A percentile compares a stretch with the other conserved stretches of the same genome.
Evolutionary conservation across 2,329 filamentous ascomycete species (phyloP).

Genomic region (Aspergillus sp.): DNA sequence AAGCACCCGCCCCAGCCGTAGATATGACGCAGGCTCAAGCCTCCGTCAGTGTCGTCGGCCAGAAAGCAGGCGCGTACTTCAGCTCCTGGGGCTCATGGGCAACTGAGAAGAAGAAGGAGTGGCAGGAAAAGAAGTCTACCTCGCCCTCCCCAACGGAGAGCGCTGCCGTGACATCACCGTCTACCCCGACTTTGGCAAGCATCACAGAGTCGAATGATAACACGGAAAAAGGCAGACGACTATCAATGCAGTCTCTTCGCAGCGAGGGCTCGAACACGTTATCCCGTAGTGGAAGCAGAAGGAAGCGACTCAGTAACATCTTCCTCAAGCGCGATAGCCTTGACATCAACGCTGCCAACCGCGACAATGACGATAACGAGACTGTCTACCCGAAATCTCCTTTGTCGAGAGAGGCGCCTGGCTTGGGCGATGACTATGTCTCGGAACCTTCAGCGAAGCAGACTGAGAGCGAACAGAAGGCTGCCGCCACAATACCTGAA

Average conservation of each 20-base stretch:
- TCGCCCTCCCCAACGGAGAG: slow-evolving; percentile 27
- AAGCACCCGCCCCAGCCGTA: slow-evolving; percentile 36
- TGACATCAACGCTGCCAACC: slow-evolving; percentile 23
- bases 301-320: slow-evolving; percentile 41
- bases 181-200: slow-evolving; percentile 23
- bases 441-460: slow-evolving; percentile 2
- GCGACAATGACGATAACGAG: slow-evolving; percentile 22
- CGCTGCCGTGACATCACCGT: slow-evolving; percentile 15
- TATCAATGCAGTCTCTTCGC: slow-evolving; percentile 26
- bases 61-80: slow-evolving; percentile 61
- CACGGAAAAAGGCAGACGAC: slow-evolving; percentile 30
- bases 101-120: slow-evolving; percentile 47
- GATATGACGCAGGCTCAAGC: slow-evolving; percentile 57
- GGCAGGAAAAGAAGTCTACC: slow-evolving; percentile 40
- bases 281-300: slow-evolving; percentile 32
- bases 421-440: slow-evolving; percentile 16
- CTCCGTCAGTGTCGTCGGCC: slow-evolving; percentile 53
- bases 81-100: slow-evolving; percentile 66
- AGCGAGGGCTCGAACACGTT: slow-evolving; percentile 30
- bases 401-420: slow-evolving; percentile 30
- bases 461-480: background rate
- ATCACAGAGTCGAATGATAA: slow-evolving; percentile 28
- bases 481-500: background rate
- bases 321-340: slow-evolving; percentile 34
- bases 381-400: slow-evolving; percentile 30